Evolutionary conservation across 2,329 filamentous ascomycete species (phyloP).

Genomic region (Pestalotiopsis sp.): DNA sequence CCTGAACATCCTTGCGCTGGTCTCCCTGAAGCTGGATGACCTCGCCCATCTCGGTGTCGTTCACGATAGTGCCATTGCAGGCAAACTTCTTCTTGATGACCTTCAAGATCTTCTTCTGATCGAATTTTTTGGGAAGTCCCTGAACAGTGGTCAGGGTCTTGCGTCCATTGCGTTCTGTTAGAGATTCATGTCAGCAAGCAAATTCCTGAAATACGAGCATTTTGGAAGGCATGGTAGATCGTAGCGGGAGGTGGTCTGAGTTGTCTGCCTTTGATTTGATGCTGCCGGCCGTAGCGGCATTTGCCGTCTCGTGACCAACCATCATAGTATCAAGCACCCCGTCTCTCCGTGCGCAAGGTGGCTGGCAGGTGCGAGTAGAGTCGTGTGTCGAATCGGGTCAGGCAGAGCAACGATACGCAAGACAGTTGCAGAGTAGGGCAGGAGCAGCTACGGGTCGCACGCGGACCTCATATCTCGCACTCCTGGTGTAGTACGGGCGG

Average conservation of each 20-base stretch:
- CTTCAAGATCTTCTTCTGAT: conserved; percentile 99
- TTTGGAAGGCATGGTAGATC: not conserved
- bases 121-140: conserved; percentile 97
- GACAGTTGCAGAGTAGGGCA: not conserved
- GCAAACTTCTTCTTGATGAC: conserved; percentile 99
- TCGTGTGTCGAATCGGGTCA: not conserved
- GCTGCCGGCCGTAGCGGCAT: not conserved
- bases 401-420: not conserved
- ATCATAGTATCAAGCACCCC: not conserved
- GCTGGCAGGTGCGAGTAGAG: not conserved
- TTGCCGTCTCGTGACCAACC: not conserved
- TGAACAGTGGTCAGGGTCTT: conserved; percentile 99
- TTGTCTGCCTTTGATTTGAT: too few relatives aligned
- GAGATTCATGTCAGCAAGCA: not conserved
- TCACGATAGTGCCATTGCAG: conserved; percentile 99
- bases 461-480: conserved; percentile 1
- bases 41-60: conserved; percentile 95
- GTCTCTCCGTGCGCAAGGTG: not conserved
- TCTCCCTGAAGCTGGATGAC: conserved; percentile 99
- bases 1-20: conserved; percentile 97
- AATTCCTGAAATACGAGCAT: not conserved
- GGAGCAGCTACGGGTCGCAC: not conserved
- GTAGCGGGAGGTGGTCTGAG: too few relatives aligned
- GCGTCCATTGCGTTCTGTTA: conserved; percentile 97
- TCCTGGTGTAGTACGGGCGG: not conserved